Conservation (phyloP, 2,329 filamentous ascomycete genomes). For the Didymella lethalis region DNA sequence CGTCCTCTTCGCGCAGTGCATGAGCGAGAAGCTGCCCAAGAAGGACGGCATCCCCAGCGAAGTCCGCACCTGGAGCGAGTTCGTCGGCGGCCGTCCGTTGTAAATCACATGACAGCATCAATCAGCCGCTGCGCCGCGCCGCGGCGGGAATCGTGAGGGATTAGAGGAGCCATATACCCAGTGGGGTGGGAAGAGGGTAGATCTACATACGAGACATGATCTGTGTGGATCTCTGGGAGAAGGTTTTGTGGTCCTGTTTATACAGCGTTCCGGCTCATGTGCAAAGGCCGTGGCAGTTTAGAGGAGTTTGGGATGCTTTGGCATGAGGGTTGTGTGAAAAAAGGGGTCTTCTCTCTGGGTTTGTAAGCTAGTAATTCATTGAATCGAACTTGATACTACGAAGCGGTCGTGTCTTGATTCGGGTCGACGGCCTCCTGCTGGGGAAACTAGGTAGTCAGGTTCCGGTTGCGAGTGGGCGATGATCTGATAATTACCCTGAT, state of each 20-base stretch:
- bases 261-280: slow-evolving; percentile 16
- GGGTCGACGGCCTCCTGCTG: no score
- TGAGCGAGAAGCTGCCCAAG: slow-evolving; percentile 94
- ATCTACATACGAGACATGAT: neutral
- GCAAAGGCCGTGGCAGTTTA: slow-evolving; percentile 8
- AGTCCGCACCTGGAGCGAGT: slow-evolving; percentile 94
- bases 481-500: no score
- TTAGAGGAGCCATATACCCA: slow-evolving; percentile 16
- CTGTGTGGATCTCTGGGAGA: neutral
- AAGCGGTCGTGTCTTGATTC: no score
- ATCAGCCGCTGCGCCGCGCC: slow-evolving; percentile 9
- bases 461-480: no score
- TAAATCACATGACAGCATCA: slow-evolving; percentile 23
- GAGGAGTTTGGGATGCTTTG: slow-evolving; percentile 16
- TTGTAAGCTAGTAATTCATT: slow-evolving; percentile 22
- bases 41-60: slow-evolving; percentile 87
- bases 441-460: no score
- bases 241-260: slow-evolving; percentile 10
- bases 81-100: slow-evolving; percentile 69
- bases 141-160: slow-evolving; percentile 1
- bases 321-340: slow-evolving; percentile 8
- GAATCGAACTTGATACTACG: neutral
- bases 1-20: slow-evolving; percentile 93
- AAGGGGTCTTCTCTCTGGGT: slow-evolving; percentile 17
- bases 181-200: slow-evolving; percentile 14